Evolutionary conservation across 2,329 filamentous ascomycete genomes (phyloP).

Genomic region (Phyllosticta citribraziliensis): DNA sequence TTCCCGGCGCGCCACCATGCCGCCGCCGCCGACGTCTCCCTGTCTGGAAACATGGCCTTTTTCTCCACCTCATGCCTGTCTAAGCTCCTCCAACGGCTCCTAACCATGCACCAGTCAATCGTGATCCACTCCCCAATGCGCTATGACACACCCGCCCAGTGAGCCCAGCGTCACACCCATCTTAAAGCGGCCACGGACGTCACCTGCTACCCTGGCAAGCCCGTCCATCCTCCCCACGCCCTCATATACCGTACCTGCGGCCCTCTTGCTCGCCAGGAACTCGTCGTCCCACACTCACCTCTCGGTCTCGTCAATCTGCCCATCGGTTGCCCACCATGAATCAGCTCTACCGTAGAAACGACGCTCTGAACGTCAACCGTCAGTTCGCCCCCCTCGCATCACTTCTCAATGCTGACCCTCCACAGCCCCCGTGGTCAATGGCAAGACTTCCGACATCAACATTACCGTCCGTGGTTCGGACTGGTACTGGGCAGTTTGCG

Average conservation of each 20-base stretch:
- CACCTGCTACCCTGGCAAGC: background rate
- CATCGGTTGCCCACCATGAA: background rate
- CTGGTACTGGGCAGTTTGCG: constrained; percentile 53
- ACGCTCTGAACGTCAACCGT: constrained; percentile 39
- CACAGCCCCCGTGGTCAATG: constrained; percentile 26
- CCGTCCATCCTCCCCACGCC: background rate
- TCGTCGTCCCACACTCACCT: background rate
- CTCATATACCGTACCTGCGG: background rate
- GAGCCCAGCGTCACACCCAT: background rate
- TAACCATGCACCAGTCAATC: background rate
- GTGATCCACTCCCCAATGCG: background rate
- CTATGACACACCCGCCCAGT: background rate
- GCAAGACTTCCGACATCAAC: constrained; percentile 40
- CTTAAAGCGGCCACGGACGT: background rate
- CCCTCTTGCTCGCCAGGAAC: background rate
- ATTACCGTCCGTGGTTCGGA: constrained; percentile 52
- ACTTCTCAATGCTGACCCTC: constrained; percentile 13
- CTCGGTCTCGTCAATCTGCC: background rate
- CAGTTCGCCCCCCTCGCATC: constrained; percentile 16
- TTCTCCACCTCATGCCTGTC: background rate
- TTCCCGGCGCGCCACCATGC: background rate
- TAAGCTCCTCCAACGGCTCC: background rate
- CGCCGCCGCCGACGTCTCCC: background rate
- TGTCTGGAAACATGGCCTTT: background rate
- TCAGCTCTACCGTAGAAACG: constrained; percentile 24